A percentile compares a stretch with the other conserved stretches of the same genome.
Evolutionary conservation across 345 rosid genomes (phyloP).

Genomic region (Rubroshorea leprosula): DNA sequence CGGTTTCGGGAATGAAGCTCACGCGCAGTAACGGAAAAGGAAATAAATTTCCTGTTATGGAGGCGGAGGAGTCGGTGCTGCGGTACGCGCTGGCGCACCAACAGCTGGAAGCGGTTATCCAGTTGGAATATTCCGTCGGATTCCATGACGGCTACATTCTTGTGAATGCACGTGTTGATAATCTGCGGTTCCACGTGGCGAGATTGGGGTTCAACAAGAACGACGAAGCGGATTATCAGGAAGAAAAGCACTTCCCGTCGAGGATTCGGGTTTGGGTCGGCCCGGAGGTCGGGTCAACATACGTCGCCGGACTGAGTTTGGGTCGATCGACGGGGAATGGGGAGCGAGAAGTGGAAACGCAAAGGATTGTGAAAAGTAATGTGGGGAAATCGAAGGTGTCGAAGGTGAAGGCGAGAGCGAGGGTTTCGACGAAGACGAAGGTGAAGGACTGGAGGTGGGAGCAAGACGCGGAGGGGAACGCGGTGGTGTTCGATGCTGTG

Average conservation of each 20-base stretch:
- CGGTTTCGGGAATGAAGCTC: conserved; percentile 53
- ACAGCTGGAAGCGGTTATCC: conserved; percentile 66
- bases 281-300: conserved; percentile 73
- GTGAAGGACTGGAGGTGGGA: conserved; percentile 73
- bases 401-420: conserved; percentile 45
- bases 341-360: conserved; percentile 44
- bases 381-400: conserved; percentile 38
- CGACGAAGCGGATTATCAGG: conserved; percentile 23
- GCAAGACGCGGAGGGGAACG: conserved; percentile 77
- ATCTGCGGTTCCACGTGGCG: conserved; percentile 66
- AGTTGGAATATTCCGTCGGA: conserved; percentile 57
- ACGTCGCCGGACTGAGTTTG: conserved; percentile 60
- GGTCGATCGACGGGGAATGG: conserved; percentile 63
- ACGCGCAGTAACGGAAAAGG: conserved; percentile 24
- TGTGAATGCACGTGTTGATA: conserved; percentile 61
- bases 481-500: conserved; percentile 62
- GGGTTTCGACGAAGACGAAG: conserved; percentile 43
- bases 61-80: conserved; percentile 56
- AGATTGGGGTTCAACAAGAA: conserved; percentile 50
- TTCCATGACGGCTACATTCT: conserved; percentile 55
- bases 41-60: conserved; percentile 34
- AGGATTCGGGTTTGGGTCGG: conserved; percentile 73
- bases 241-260: conserved; percentile 59
- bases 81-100: conserved; percentile 78
- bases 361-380: conserved; percentile 32